Base-by-base conservation (phyloP, 1,139 yeast species). In the Nadsonia starkeyi-henricii region DNA sequence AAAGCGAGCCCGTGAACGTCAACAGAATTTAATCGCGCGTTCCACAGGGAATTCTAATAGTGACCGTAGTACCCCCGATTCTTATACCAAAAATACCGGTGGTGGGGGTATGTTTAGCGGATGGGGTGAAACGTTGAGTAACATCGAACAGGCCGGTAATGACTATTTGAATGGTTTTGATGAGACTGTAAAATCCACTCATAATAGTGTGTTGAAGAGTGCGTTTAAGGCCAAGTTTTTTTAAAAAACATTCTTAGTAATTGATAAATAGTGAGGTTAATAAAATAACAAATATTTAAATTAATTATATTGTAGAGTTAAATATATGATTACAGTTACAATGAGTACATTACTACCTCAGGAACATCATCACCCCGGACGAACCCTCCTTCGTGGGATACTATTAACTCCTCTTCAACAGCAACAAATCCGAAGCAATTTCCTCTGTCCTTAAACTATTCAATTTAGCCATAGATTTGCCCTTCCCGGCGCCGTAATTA, bases 11-110 rank as follows among this genome's bases (percentile, higher is more conserved):
- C 47, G 51, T 20, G 62, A 57, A 44, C 59, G 56, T 50, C 49
- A 47, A 42, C 30, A 45, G 12, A 30, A 30, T n/a, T 39, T 28
- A 28, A 39, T 45, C 12, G 12, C 15, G 12, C 9, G 13, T 46
- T 39, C 19, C n/a, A 18, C n/a, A 12, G 37, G 56, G 49, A 13
- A 55, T 36, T 12, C 57, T 46, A 21, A 59, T 51, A 19, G 39
- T 30, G 28, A 53, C 46, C 9, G 56, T 61, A 18, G 73, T 70
- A 47, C 77, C 68, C 2, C 74, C 72, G 42, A 73, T 55, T 41
- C 74, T 56, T 15, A 66, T 62, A n/a, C 67, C 63, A 45, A 58
- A 54, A 19, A 63, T 50, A 17, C 62, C 50, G 3, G 69, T 3
- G 20, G 39, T 19, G 17, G 54, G 20, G 51, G 49, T 48, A 48